Base-by-base conservation (phyloP, 2,329 filamentous ascomycete genomes). In the Tolypocladium capitatum region DNA sequence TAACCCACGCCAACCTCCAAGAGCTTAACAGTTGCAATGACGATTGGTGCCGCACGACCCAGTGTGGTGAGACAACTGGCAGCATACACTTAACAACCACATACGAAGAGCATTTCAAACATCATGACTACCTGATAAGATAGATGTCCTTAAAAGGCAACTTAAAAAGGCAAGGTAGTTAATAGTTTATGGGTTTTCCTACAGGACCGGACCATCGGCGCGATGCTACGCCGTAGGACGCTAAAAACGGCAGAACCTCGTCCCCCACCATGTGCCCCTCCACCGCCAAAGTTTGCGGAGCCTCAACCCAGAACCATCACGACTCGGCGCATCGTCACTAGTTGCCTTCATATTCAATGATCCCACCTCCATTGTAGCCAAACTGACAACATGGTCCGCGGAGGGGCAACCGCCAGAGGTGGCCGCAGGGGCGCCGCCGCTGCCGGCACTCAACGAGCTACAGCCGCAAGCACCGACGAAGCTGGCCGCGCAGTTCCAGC, bases 221-320 rank as follows among this genome's bases (percentile, higher is more conserved):
- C 32, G 11, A 3, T 27, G 18, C 30, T 33, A 35, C 33, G 30
- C 36, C 36, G 28, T 16, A 36, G 5, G 5, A 33, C 36, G 44
- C 33, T 34, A 46, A 31, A 31, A 30, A 13, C 33, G 61, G 61
- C 61, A 63, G 59, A 63, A 58, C 52, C 20, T 54, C 52, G 48
- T 58, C 57, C 61, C 63, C 63, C 63, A 64, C 63, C 62, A 60
- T 51, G 46, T 51, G 53, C 49, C 56, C 52, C 54, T 58, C 53
- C 56, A 56, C 51, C 48, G 51, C 46, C 51, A 43, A 46, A 54
- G 49, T 56, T 55, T 56, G 47, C 46, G 46, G 43, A 51, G 35
- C 41, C 40, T 21, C 32, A 16, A 16, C 24, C 31, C 40, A 34
- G 28, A 38, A 21, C 36, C 20, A 31, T 30, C 20, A 7, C 18